phyloP scores from a whole-genome alignment of 768 basidiomycete genomes.

The Suillus luteus region DNA sequence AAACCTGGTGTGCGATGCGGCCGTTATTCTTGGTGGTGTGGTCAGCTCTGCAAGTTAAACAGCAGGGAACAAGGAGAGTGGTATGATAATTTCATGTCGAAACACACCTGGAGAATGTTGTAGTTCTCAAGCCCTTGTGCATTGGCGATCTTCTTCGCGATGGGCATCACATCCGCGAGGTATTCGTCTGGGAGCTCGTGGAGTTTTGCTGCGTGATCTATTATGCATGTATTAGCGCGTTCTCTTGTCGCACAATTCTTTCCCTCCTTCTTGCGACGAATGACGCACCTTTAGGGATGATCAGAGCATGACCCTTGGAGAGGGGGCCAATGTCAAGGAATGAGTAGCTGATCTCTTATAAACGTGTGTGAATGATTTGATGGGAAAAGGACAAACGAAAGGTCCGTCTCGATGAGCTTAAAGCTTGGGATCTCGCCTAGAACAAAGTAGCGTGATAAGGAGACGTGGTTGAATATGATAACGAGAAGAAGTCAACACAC shows the following conservation, averaged over 20 bases:
- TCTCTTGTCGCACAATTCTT: neutral
- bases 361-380: neutral
- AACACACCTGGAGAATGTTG: constrained; percentile 73
- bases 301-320: constrained; percentile 85
- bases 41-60: neutral
- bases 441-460: constrained; percentile 1
- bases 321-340: constrained; percentile 95
- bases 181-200: constrained; percentile 89
- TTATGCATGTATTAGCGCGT: neutral
- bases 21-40: constrained; percentile 63
- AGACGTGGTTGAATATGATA: neutral
- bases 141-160: constrained; percentile 85
- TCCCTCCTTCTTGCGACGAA: neutral
- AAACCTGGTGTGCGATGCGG: constrained; percentile 58
- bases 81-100: neutral
- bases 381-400: constrained; percentile 50
- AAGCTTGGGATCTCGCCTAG: constrained; percentile 88
- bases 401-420: constrained; percentile 78
- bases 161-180: constrained; percentile 71
- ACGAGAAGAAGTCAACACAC: constrained; percentile 36
- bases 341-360: constrained; percentile 53
- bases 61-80: neutral
- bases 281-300: constrained; percentile 87
- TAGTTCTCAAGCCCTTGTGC: constrained; percentile 78
- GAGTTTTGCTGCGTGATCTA: constrained; percentile 85